Evolutionary conservation across 805 yeast species (phyloP).

Genomic region (Saccharomycopsis sp.): DNA sequence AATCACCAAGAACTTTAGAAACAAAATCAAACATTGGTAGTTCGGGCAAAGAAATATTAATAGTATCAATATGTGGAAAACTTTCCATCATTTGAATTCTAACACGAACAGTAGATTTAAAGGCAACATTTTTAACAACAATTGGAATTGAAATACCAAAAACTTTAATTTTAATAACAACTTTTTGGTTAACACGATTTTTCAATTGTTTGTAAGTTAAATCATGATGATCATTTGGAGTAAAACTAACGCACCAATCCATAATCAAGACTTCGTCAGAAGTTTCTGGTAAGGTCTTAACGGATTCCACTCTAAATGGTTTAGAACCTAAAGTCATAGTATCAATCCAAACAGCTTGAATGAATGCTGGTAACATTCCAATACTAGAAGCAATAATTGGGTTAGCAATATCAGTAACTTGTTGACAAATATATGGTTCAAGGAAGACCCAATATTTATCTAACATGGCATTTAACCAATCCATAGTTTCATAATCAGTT

Average conservation of each 20-base stretch:
- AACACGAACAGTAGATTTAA: constrained; percentile 64
- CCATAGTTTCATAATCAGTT: constrained; percentile 86
- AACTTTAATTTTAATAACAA: constrained; percentile 66
- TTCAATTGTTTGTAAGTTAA: constrained; percentile 76
- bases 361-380: constrained; percentile 67
- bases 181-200: constrained; percentile 72
- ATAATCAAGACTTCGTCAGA: constrained; percentile 87
- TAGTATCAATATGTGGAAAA: constrained; percentile 90
- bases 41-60: constrained; percentile 74
- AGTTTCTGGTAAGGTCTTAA: constrained; percentile 85
- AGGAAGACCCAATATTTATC: constrained; percentile 86
- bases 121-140: constrained; percentile 68
- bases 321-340: constrained; percentile 89
- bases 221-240: constrained; percentile 85
- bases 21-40: constrained; percentile 85
- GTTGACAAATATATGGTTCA: constrained; percentile 83
- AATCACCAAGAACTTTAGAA: constrained; percentile 63
- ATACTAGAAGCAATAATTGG: constrained; percentile 62
- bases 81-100: constrained; percentile 82
- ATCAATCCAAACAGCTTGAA: constrained; percentile 77
- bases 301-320: constrained; percentile 88
- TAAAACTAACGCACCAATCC: constrained; percentile 93
- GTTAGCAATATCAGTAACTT: constrained; percentile 78
- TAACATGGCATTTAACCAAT: constrained; percentile 85
- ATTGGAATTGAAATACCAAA: constrained; percentile 81